Percentiles rank a stretch among this genome's conserved stretches.
These are phyloP conservation scores for Termitomyces sp. DNA, from an alignment of 768 basidiomycete species.

Conservation along the genomic window DNA sequence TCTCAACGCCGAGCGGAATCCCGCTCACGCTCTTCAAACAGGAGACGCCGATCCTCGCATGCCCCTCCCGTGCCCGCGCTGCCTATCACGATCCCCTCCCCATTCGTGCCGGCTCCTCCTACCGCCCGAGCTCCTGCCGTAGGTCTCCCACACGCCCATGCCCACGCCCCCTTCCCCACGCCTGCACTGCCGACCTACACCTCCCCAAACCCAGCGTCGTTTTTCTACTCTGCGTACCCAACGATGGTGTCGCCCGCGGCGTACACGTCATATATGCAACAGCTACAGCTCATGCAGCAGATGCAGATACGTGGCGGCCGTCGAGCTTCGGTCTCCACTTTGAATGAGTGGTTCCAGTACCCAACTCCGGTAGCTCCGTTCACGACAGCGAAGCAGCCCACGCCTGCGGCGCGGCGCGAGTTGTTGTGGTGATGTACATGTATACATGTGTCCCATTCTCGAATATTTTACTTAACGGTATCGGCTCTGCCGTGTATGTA, in stretches of 20 bases:
- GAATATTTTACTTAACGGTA: background rate
- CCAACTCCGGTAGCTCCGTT: slow-evolving; percentile 3
- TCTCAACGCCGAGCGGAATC: slow-evolving; percentile 11
- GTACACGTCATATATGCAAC: slow-evolving; percentile 21
- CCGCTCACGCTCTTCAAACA: slow-evolving; percentile 11
- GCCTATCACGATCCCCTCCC: background rate
- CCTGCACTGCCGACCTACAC: slow-evolving; percentile 2
- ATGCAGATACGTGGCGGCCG: slow-evolving; percentile 14
- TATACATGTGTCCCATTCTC: background rate
- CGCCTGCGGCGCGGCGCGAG: slow-evolving; percentile 7
- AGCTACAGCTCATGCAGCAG: slow-evolving; percentile 19
- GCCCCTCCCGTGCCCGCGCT: background rate
- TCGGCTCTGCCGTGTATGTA: slow-evolving; percentile 12
- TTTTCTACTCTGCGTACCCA: slow-evolving; percentile 16
- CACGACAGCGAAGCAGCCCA: slow-evolving; percentile 4
- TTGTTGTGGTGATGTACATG: slow-evolving; percentile 14
- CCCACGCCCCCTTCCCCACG: slow-evolving; percentile 10
- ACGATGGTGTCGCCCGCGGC: slow-evolving; percentile 14
- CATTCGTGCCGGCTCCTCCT: slow-evolving; percentile 8
- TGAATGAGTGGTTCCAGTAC: slow-evolving; percentile 14
- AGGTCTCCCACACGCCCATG: slow-evolving; percentile 1
- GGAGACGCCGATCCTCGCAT: slow-evolving; percentile 18
- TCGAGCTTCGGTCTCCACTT: background rate
- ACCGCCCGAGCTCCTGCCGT: slow-evolving; percentile 6
- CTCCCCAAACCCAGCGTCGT: slow-evolving; percentile 9